phyloP scores from a whole-genome alignment of 768 basidiomycete species.

The Lentinula guzmanii region DNA sequence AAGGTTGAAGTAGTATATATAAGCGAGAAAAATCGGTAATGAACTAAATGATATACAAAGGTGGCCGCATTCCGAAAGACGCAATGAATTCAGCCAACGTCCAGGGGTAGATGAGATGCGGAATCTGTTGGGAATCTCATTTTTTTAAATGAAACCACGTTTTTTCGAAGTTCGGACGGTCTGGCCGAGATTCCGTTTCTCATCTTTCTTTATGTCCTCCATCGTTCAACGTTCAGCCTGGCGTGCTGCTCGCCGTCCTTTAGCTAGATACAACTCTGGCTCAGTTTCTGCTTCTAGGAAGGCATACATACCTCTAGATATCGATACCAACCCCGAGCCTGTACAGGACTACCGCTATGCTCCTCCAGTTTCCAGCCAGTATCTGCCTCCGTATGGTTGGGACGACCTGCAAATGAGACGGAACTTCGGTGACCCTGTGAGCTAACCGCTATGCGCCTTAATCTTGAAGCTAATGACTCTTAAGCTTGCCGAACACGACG shows the following conservation, averaged over 20 bases:
- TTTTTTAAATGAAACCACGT: neutral
- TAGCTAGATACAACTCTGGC: constrained; percentile 12
- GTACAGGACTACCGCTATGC: constrained; percentile 72
- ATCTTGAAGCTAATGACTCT: constrained; percentile 4
- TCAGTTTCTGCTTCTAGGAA: constrained; percentile 2
- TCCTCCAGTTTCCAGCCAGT: constrained; percentile 61
- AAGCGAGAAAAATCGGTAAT: constrained; percentile 18
- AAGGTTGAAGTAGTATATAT: neutral
- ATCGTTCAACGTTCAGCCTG: constrained; percentile 20
- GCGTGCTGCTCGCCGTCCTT: constrained; percentile 24
- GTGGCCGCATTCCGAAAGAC: constrained; percentile 1
- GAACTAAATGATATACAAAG: neutral
- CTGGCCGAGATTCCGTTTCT: neutral
- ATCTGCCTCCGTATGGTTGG: constrained; percentile 63
- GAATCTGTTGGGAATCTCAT: neutral
- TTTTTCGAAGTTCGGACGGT: neutral
- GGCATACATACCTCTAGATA: constrained; percentile 20
- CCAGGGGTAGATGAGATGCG: constrained; percentile 1
- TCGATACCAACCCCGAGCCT: constrained; percentile 43
- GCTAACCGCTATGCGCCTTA: constrained; percentile 15
- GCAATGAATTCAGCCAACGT: neutral
- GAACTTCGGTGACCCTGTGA: constrained; percentile 76
- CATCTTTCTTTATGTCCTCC: constrained; percentile 26
- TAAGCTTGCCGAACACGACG: constrained; percentile 77
- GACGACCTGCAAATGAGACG: constrained; percentile 70